These are phyloP conservation scores for Phylloporus sp. DNA, from an alignment of 1,284 basidiomycete genomes.

Conservation along the genomic window DNA sequence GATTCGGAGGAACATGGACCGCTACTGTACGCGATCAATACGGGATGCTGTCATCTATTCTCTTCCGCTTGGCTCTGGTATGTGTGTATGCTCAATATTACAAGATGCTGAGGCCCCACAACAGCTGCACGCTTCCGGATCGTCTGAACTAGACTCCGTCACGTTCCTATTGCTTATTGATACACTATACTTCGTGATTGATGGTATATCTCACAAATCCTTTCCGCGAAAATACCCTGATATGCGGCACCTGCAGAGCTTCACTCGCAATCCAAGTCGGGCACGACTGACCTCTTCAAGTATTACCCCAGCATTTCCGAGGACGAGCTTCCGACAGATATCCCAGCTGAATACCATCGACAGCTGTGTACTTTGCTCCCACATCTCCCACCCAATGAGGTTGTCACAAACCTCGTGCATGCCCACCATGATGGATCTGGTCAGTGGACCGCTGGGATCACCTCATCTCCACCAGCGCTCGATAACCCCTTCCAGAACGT, in stretches of 20 bases:
- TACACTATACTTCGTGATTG: constrained; percentile 72
- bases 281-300: constrained; percentile 57
- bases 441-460: too few species aligned
- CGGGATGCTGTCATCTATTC: constrained; percentile 45
- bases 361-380: constrained; percentile 55
- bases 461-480: constrained; percentile 40
- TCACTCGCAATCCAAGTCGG: constrained; percentile 57
- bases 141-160: constrained; percentile 50
- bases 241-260: constrained; percentile 50
- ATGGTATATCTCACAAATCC: constrained; percentile 65
- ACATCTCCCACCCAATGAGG: constrained; percentile 50
- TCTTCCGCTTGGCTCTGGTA: constrained; percentile 64
- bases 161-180: constrained; percentile 71
- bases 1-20: constrained; percentile 66
- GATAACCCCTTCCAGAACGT: constrained; percentile 39
- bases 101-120: constrained; percentile 13
- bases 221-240: background rate
- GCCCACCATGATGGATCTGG: constrained; percentile 52
- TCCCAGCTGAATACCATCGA: constrained; percentile 59
- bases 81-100: constrained; percentile 28
- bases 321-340: constrained; percentile 54
- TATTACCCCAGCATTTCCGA: constrained; percentile 58
- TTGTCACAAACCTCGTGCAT: constrained; percentile 61
- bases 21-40: constrained; percentile 51
- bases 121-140: constrained; percentile 58